Base-by-base conservation (phyloP, 192 early-diverging fungal species). In the Lunasporangiospora selenospora region DNA sequence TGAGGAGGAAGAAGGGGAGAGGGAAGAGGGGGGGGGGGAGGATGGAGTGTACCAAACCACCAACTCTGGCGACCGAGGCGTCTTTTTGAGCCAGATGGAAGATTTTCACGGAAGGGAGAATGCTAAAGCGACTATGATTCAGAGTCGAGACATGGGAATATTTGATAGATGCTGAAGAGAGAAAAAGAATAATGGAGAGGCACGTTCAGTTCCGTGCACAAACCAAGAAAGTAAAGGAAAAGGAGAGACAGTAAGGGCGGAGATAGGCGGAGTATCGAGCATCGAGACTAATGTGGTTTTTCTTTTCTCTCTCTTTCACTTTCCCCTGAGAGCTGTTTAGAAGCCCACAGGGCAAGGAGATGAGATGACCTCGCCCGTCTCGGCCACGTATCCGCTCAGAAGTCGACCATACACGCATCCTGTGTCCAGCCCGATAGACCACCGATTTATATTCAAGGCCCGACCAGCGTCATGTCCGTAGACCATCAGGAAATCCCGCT, bases 401-500 rank as follows among this genome's bases (percentile, higher is more conserved):
- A 81, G 39, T 6, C 83, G 67, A 13, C 89, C 89, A 56, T 89
- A 81, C 7, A 89, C 88, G 54, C 90, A 92, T 9, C 87, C 87
- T 7, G 84, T 81, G 58, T 92, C 90, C 8, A 90, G 46, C 11
- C 90, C 90, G 65, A 84, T 81, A 3, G 86, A 81, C 43, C 79
- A 77, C 0, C 48, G 32, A 56, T 79, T 76, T 15, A 90, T 46
- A 44, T 86, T 80, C 26, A 92, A 62, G 8, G 75, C 78, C 27
- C 87, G 62, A 3, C 81, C 62, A 24, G 90, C 87, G 49, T 86
- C 89, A 67, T 92, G 90, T 0, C 90, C 90, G 67, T 90, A 92
- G 18, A 83, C 81, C 11, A 89, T 57, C 45, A 76, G 67, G 31
- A 77, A 60, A 34, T 75, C 48, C n/a, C 19, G 45, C 51, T 66